Evolutionary conservation across 1,284 basidiomycete species (phyloP).

Genomic region (Rhodotorula mucilaginosa): DNA sequence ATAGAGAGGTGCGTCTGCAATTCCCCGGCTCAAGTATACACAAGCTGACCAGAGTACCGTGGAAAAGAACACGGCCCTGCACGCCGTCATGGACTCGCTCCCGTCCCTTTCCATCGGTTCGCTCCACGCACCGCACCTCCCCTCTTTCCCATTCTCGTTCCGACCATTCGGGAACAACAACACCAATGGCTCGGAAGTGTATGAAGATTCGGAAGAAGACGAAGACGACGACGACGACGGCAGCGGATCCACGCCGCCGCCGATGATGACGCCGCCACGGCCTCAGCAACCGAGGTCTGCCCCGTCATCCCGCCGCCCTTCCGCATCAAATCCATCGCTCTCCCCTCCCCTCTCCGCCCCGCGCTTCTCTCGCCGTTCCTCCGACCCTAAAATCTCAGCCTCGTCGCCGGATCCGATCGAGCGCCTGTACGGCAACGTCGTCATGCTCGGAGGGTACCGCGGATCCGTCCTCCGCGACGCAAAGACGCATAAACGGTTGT

Average conservation of each 20-base stretch:
- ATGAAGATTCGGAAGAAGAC: neutral
- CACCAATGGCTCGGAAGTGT: no score
- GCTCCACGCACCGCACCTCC: slow-evolving; percentile 5
- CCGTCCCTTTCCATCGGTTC: slow-evolving; percentile 13
- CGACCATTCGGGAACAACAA: neutral
- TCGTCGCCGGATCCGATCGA: slow-evolving; percentile 36
- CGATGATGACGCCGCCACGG: neutral
- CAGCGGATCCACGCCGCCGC: slow-evolving; percentile 4
- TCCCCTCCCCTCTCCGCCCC: neutral
- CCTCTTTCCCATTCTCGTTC: slow-evolving; percentile 1
- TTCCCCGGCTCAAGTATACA: neutral
- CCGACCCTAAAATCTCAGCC: neutral
- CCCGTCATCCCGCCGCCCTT: neutral
- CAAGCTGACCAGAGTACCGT: neutral
- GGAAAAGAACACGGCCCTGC: slow-evolving; percentile 22
- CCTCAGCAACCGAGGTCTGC: neutral
- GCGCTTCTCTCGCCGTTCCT: neutral
- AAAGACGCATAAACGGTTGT: slow-evolving; percentile 44
- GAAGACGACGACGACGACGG: slow-evolving; percentile 14
- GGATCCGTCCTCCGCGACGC: slow-evolving; percentile 47
- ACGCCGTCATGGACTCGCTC: slow-evolving; percentile 24
- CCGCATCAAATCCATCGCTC: neutral
- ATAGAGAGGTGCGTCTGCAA: slow-evolving; percentile 8
- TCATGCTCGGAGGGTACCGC: slow-evolving; percentile 48
- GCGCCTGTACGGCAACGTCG: slow-evolving; percentile 45